A percentile compares a stretch with the other conserved stretches of the same genome.
Conservation (phyloP, 2,329 filamentous ascomycete genomes). For the Emergomyces orientalis region DNA sequence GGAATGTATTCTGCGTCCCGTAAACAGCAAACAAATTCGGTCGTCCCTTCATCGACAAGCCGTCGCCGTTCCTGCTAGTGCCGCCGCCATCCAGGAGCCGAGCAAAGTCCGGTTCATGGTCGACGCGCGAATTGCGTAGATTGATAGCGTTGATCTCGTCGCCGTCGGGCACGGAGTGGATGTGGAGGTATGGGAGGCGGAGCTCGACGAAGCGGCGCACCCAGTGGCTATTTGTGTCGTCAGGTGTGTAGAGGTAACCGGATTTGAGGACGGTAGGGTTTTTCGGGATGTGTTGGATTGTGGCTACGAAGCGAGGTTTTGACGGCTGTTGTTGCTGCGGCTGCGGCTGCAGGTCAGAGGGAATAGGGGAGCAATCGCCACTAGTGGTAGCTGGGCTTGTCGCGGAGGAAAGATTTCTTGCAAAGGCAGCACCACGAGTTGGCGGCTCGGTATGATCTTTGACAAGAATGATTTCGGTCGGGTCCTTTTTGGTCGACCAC, state of each 20-base stretch:
- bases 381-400: constrained; percentile 23
- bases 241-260: constrained; percentile 78
- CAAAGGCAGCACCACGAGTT: constrained; percentile 27
- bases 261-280: constrained; percentile 74
- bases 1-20: constrained; percentile 85
- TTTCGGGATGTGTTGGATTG: constrained; percentile 68
- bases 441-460: constrained; percentile 39
- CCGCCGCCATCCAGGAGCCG: constrained; percentile 50
- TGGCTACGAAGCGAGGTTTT: constrained; percentile 61
- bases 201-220: constrained; percentile 88
- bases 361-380: constrained; percentile 6
- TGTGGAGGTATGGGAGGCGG: constrained; percentile 79
- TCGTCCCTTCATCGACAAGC: constrained; percentile 36
- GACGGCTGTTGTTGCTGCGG: constrained; percentile 25
- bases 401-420: constrained; percentile 16
- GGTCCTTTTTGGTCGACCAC: constrained; percentile 35
- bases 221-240: constrained; percentile 69
- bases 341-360: constrained; percentile 4
- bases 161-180: constrained; percentile 74
- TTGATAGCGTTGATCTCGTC: constrained; percentile 88
- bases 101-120: constrained; percentile 81
- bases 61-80: constrained; percentile 20
- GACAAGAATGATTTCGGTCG: constrained; percentile 36
- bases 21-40: constrained; percentile 88
- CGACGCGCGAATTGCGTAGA: constrained; percentile 78